Evolutionary conservation across 2,329 filamentous ascomycete genomes (phyloP).

Genomic region (Lasiodiplodia theobromae): DNA sequence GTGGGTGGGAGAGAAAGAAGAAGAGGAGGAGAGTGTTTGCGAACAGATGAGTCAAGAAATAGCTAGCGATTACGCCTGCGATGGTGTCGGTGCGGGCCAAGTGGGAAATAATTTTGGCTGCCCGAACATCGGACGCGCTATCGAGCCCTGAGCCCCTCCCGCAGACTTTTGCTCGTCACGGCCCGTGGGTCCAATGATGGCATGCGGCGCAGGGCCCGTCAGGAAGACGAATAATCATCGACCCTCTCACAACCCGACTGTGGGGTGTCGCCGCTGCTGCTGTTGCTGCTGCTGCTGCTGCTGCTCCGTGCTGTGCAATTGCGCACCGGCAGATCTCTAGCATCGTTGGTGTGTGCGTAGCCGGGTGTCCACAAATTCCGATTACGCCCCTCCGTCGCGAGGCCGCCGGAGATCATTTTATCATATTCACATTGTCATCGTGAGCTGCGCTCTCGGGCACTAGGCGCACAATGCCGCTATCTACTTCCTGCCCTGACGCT

Average conservation of each 20-base stretch:
- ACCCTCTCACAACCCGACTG: background rate
- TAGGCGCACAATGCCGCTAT: background rate
- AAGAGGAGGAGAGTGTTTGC: background rate
- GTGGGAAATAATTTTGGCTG: constrained; percentile 21
- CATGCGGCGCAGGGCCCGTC: constrained; percentile 4
- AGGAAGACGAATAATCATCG: constrained; percentile 2
- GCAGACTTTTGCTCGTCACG: constrained; percentile 27
- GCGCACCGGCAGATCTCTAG: background rate
- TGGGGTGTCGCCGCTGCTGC: background rate
- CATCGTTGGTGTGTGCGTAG: constrained; percentile 7
- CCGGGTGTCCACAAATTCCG: constrained; percentile 10
- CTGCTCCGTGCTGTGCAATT: background rate
- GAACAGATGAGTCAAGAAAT: constrained; percentile 25
- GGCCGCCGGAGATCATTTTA: constrained; percentile 17
- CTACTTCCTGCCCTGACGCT: background rate
- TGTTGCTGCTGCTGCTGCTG: background rate
- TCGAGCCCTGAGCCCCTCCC: constrained; percentile 14
- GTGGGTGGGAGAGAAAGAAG: constrained; percentile 14
- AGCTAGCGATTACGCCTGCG: constrained; percentile 17
- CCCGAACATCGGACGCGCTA: constrained; percentile 26
- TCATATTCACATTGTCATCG: constrained; percentile 24
- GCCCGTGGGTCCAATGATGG: constrained; percentile 24
- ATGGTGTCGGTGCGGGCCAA: constrained; percentile 23
- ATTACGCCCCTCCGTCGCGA: constrained; percentile 8
- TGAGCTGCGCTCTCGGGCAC: background rate